phyloP scores from a whole-genome alignment of 2,329 filamentous ascomycete genomes.

The Metarhizium rileyi region DNA sequence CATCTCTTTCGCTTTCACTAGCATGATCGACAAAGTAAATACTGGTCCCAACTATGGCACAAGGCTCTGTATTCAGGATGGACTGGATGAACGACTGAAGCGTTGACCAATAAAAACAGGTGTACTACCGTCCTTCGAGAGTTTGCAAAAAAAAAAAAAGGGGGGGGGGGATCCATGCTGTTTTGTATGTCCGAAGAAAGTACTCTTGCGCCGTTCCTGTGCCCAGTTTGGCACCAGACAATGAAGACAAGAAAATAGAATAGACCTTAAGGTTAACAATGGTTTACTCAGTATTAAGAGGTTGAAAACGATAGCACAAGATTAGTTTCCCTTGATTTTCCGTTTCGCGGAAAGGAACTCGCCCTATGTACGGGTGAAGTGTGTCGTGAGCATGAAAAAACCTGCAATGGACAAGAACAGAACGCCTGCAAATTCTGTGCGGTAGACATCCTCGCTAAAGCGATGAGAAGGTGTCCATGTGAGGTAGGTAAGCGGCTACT shows the following conservation, averaged over 20 bases:
- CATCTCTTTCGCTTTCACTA: neutral
- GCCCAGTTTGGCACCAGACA: slow-evolving; percentile 1
- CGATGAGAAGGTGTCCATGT: neutral
- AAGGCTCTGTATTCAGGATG: neutral
- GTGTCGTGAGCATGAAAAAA: neutral
- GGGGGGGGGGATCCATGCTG: too few species aligned
- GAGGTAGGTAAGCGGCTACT: neutral
- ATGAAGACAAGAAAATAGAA: neutral
- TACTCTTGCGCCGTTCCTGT: slow-evolving; percentile 17
- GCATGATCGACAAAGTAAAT: slow-evolving; percentile 1
- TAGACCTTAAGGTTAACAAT: neutral
- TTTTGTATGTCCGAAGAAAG: neutral
- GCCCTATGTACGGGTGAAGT: neutral
- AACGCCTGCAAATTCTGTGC: slow-evolving; percentile 7
- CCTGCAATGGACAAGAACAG: neutral
- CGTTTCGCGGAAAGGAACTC: neutral
- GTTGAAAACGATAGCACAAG: neutral
- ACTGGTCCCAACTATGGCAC: neutral
- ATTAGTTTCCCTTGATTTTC: neutral
- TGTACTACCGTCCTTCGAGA: too few species aligned
- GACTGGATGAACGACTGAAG: neutral
- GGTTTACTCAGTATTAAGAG: neutral
- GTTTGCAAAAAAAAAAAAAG: too few species aligned
- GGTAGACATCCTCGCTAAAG: neutral
- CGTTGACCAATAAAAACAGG: too few species aligned